phyloP scores from a whole-genome alignment of 768 basidiomycete species.

The Rhizopogon salebrosus region DNA sequence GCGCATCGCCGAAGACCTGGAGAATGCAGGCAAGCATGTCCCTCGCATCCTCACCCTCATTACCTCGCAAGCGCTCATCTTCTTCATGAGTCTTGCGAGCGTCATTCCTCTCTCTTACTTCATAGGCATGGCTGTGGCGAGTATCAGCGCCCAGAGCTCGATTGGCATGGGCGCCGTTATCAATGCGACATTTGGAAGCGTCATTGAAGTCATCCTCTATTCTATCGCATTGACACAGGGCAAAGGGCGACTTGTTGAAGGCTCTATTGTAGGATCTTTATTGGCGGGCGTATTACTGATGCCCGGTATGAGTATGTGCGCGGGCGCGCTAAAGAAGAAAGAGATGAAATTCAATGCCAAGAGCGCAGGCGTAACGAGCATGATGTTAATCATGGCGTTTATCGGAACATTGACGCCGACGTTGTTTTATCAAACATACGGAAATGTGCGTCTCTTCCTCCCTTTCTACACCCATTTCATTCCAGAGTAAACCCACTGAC shows the following conservation, averaged over 20 bases:
- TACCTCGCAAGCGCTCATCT: constrained; percentile 73
- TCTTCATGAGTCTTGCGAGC: constrained; percentile 76
- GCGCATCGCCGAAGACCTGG: constrained; percentile 58
- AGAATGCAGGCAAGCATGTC: constrained; percentile 49
- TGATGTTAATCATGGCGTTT: constrained; percentile 99
- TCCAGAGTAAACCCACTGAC: constrained; percentile 2
- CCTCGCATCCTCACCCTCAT: constrained; percentile 65
- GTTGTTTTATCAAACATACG: constrained; percentile 96
- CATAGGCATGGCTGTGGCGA: constrained; percentile 99
- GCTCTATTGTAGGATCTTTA: constrained; percentile 91
- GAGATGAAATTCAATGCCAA: constrained; percentile 99
- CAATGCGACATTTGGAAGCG: constrained; percentile 98
- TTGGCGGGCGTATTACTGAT: constrained; percentile 94
- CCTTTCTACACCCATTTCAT: background rate
- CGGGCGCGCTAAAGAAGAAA: constrained; percentile 82
- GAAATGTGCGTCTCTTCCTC: constrained; percentile 65
- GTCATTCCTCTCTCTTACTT: constrained; percentile 98
- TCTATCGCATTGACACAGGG: constrained; percentile 82
- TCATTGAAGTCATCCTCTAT: constrained; percentile 96
- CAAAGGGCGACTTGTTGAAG: constrained; percentile 94
- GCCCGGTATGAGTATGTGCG: constrained; percentile 96
- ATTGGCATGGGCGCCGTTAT: constrained; percentile 99
- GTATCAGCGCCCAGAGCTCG: constrained; percentile 95
- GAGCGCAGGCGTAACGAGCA: constrained; percentile 96
- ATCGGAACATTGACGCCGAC: constrained; percentile 95